Evolutionary conservation across 306 rosid species (phyloP), one percentile per base, ranked within the genome.

Genomic region (Corylus americana): DNA sequence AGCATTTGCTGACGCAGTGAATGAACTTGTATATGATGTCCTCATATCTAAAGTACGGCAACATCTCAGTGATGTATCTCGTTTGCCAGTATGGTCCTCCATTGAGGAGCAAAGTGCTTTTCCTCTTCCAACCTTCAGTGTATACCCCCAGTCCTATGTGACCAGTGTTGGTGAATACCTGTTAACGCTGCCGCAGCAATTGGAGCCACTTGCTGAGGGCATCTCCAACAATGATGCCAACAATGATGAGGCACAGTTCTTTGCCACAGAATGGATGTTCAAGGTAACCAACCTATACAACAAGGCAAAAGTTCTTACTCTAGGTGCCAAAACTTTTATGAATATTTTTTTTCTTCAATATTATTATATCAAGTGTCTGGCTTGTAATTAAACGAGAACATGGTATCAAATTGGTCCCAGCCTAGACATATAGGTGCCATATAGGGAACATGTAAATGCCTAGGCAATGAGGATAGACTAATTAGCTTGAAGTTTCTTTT

Each of bases 241-340:
- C 86, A 96, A 84, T 64, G 99, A 96, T 31, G 98, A 96, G 78
- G 97, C 98, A 8, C 99, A 93, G 89, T 91, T 96, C 87, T 96
- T 96, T 66, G 99, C 99, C 55, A 92, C 99, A 61, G 99, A 96
- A 91, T 96, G 99, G 99, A 96, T 96, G 99, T 93, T 92, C 88
- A 96, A 96, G 99, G 99, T 90, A 86, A 85, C 73, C 17, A 22
- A 74, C 75, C 29, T 47, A 71, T 44, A 55, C 55, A 45, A 22
- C 59, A 61, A 66, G 63, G 73, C 31, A 74, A 48, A 12, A 55
- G 27, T 54, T 75, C 35, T 57, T 14, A 18, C 45, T 77, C 49
- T 47, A 22, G 42, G 55, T 67, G 72, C 72, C 20, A 67, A 64
- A 67, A 67, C 50, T 72, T 45, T 51, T 71, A 25, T 78, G 71